A percentile compares a stretch with the other conserved stretches of the same genome.
Conservation (phyloP, 805 yeast species). For the Metschnikowia picachoensis region DNA sequence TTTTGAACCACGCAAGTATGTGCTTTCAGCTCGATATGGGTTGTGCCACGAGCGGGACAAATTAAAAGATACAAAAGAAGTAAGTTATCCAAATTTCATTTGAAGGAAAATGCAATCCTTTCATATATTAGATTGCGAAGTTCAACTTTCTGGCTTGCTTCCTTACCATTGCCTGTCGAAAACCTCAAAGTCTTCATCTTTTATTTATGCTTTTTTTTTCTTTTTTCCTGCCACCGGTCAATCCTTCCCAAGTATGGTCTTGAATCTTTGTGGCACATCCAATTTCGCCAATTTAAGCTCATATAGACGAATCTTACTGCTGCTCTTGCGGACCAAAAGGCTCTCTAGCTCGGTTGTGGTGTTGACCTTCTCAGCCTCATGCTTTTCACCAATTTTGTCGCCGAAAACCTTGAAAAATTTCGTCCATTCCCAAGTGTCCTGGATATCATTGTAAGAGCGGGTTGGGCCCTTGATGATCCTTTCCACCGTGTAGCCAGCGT, state of each 20-base stretch:
- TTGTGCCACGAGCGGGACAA: too few relatives aligned
- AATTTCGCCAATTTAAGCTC: constrained; percentile 27
- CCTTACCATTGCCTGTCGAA: too few relatives aligned
- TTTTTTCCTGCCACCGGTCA: too few relatives aligned
- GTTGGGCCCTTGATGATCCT: constrained; percentile 77
- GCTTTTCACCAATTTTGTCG: constrained; percentile 27
- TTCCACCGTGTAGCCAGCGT: constrained; percentile 88
- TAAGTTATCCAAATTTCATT: too few relatives aligned
- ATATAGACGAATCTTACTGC: constrained; percentile 21
- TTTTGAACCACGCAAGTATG: too few relatives aligned
- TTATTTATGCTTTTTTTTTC: too few relatives aligned
- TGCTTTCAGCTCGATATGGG: too few relatives aligned
- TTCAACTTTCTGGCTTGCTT: too few relatives aligned
- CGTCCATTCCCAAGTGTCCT: constrained; percentile 80
- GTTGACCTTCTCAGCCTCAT: constrained; percentile 20
- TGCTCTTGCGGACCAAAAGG: constrained; percentile 13
- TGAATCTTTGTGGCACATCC: constrained; percentile 27
- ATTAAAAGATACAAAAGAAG: too few relatives aligned
- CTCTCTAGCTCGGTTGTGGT: constrained; percentile 21
- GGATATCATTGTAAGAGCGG: constrained; percentile 76
- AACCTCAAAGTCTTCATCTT: too few relatives aligned
- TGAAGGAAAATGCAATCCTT: too few relatives aligned
- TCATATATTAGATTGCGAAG: too few relatives aligned
- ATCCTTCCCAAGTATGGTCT: constrained; percentile 7
- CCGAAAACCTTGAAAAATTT: constrained; percentile 64